phyloP scores from a whole-genome alignment of 2,329 filamentous ascomycete genomes.

The Didymosphaeria variabile region DNA sequence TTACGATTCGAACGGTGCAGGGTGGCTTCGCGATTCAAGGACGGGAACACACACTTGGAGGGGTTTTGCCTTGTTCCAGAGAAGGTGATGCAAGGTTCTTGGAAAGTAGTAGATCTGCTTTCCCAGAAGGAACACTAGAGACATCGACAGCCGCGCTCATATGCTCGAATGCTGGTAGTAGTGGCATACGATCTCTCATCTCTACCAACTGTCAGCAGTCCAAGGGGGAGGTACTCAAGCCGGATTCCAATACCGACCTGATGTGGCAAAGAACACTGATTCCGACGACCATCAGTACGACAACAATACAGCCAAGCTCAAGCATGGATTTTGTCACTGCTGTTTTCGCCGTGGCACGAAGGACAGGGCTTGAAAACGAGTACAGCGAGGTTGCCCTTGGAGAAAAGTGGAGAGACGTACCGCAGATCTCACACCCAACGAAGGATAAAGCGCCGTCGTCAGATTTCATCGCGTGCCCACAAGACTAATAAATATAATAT shows the following conservation, averaged over 20 bases:
- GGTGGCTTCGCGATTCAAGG: conserved; percentile 45
- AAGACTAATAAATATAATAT: not conserved
- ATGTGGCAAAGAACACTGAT: conserved; percentile 47
- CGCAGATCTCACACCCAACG: conserved; percentile 16
- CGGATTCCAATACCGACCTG: conserved; percentile 47
- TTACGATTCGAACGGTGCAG: conserved; percentile 26
- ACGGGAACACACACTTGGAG: conserved; percentile 29
- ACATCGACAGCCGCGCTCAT: conserved; percentile 22
- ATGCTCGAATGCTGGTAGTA: conserved; percentile 40
- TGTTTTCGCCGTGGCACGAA: conserved; percentile 37
- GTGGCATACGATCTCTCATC: conserved; percentile 31
- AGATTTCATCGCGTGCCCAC: not conserved
- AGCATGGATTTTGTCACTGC: conserved; percentile 25
- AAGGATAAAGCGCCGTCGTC: not conserved
- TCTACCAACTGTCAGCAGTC: not conserved
- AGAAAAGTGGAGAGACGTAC: conserved; percentile 35
- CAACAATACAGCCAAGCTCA: not conserved
- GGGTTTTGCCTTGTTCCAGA: conserved; percentile 26
- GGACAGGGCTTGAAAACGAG: conserved; percentile 16
- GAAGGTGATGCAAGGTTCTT: not conserved
- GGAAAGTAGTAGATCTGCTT: not conserved
- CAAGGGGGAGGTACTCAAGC: conserved; percentile 36
- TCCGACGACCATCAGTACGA: conserved; percentile 28
- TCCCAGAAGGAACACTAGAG: conserved; percentile 32
- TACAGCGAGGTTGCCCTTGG: conserved; percentile 28